Evolutionary conservation across 2,329 filamentous ascomycete genomes (phyloP), one percentile per base, ranked within the genome.

Genomic region (Claviceps purpurea): DNA sequence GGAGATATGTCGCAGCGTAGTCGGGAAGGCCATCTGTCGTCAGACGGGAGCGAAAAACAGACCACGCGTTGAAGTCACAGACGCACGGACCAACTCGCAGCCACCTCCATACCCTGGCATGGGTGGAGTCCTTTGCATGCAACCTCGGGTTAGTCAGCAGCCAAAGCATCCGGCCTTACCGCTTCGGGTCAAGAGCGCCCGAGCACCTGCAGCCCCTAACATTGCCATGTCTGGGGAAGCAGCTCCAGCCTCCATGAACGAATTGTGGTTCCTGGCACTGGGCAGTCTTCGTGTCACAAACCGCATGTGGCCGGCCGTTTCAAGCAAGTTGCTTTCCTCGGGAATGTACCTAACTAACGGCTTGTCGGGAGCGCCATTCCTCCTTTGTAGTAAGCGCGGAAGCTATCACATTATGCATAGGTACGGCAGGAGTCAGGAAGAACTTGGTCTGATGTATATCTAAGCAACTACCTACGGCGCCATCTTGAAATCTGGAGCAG

Each of bases 61-160:
- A 61, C 58, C 62, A 68, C 68, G 68, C 68, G 68, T 34, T 69
- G 67, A 68, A 65, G 68, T 68, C 51, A 49, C 53, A 50, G 10
- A 47, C 48, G 53, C 57, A 59, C 57, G 56, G 57, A 54, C 57
- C 57, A 30, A 58, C 50, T 47, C 10, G 16, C 24, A 34, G 34
- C 30, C 13, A 22, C 50, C 22, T 30, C 37, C 22, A n/a, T 41
- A 6, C 13, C 41, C 34, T 44, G 8, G 42, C 42, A 26, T 51
- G 26, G 34, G 24, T 51, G 42, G 43, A 38, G 16, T 42, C 43
- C 43, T 46, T 16, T 30, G 43, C 24, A n/a, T 45, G 22, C 24
- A 45, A 26, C 18, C 38, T 30, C 11, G n/a, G 10, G 7, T 52
- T 50, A 57, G 52, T 57, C 56, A 57, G 54, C 52, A 52, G 20